Conservation (phyloP, 2,329 filamentous ascomycete genomes). For the Colletotrichum nymphaeae region DNA sequence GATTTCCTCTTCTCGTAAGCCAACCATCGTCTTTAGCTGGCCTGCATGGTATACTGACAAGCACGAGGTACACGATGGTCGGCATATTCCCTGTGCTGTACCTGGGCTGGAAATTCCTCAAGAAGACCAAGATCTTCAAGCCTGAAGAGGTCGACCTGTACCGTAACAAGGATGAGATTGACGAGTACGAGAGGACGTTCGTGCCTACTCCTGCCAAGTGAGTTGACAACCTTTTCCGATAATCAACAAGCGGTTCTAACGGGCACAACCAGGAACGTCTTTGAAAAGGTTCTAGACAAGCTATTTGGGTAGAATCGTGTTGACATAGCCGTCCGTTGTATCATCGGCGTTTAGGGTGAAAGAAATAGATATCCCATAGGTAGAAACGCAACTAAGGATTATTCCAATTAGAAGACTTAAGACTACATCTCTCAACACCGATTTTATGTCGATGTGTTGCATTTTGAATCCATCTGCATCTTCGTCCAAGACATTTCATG, state of each 20-base stretch:
- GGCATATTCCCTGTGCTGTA: slow-evolving; percentile 77
- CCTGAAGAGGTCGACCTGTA: slow-evolving; percentile 72
- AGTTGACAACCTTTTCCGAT: slow-evolving; percentile 37
- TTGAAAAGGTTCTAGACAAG: neutral
- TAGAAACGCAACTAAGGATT: neutral
- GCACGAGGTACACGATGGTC: slow-evolving; percentile 73
- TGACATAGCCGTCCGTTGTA: neutral
- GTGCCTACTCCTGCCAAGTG: slow-evolving; percentile 65
- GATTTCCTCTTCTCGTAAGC: slow-evolving; percentile 78
- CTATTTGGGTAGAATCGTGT: neutral
- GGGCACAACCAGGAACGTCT: neutral
- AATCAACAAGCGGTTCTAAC: neutral
- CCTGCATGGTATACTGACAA: neutral
- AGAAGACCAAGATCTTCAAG: slow-evolving; percentile 68
- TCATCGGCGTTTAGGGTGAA: neutral
- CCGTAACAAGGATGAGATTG: slow-evolving; percentile 73
- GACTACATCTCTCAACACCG: too few relatives aligned
- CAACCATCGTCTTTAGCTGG: neutral
- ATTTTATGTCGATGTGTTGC: too few relatives aligned
- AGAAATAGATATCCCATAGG: neutral
- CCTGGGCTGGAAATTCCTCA: slow-evolving; percentile 77
- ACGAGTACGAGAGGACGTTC: slow-evolving; percentile 74
- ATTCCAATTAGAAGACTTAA: neutral
- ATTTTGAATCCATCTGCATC: too few relatives aligned
- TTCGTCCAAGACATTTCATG: too few relatives aligned